A percentile compares a stretch with the other conserved stretches of the same genome.
Evolutionary conservation across 306 rosid species (phyloP).

Genomic region (Cicer chorassanicum): DNA sequence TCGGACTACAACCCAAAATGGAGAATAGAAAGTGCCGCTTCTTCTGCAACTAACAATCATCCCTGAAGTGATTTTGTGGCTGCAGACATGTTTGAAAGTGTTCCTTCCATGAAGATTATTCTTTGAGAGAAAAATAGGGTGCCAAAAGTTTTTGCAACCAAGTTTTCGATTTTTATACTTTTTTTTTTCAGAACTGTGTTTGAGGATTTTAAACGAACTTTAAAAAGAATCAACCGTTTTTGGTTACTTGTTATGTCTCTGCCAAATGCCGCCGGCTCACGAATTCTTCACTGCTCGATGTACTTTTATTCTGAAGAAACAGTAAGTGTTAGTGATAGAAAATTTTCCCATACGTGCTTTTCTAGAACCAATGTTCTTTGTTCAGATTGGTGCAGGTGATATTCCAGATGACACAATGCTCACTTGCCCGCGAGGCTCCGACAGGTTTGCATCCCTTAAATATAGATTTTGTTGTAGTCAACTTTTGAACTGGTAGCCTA

Average conservation of each 20-base stretch:
- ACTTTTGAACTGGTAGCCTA: conserved; percentile 28
- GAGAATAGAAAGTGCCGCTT: background rate
- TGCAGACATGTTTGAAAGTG: conserved; percentile 25
- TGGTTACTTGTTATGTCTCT: conserved; percentile 34
- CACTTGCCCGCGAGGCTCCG: conserved; percentile 79
- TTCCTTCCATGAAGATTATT: conserved; percentile 34
- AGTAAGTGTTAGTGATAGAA: conserved; percentile 6
- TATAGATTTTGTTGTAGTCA: conserved; percentile 38
- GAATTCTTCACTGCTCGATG: background rate
- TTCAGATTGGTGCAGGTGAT: conserved; percentile 96
- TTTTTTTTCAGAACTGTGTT: conserved; percentile 12
- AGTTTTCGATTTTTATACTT: background rate
- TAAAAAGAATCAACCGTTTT: background rate
- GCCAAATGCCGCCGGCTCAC: background rate
- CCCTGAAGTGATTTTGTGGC: conserved; percentile 29
- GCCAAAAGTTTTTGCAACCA: conserved; percentile 30
- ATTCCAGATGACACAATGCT: conserved; percentile 91
- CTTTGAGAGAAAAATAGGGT: conserved; percentile 10
- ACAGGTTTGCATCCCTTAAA: conserved; percentile 66
- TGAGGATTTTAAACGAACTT: background rate
- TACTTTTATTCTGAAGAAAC: conserved; percentile 23
- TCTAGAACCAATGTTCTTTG: conserved; percentile 48
- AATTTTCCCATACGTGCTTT: conserved; percentile 29
- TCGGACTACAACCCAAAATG: background rate
- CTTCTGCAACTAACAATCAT: background rate